Percentiles rank a stretch among this genome's conserved stretches.
phyloP scores from a whole-genome alignment of 2,329 filamentous ascomycete genomes.

The Polychaeton citri region DNA sequence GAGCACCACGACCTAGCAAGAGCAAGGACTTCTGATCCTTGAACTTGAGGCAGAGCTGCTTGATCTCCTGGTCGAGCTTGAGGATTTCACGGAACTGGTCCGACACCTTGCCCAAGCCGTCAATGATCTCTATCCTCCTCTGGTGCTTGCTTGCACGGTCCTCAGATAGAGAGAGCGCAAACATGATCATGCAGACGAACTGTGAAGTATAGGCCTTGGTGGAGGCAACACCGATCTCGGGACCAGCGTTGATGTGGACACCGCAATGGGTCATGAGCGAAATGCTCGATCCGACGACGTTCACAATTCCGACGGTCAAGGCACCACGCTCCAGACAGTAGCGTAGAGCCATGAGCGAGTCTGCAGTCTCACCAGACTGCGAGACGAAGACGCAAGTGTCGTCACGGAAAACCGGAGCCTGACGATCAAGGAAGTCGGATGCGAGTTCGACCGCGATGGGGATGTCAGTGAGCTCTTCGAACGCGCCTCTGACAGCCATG shows the following conservation, averaged over 20 bases:
- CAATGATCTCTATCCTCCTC: constrained; percentile 90
- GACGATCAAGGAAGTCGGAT: constrained; percentile 92
- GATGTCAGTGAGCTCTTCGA: constrained; percentile 96
- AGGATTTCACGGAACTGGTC: constrained; percentile 86
- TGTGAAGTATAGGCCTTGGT: constrained; percentile 99
- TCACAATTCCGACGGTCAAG: constrained; percentile 94
- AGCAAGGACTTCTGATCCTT: constrained; percentile 95
- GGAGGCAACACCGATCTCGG: constrained; percentile 96
- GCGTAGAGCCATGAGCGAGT: constrained; percentile 90
- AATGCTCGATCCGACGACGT: constrained; percentile 96
- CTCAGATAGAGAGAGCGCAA: constrained; percentile 88
- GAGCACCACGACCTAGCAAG: constrained; percentile 83
- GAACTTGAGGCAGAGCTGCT: constrained; percentile 86
- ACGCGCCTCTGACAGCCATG: constrained; percentile 96
- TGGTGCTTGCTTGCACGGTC: constrained; percentile 90
- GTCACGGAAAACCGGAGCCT: constrained; percentile 97
- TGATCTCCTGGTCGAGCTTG: constrained; percentile 84
- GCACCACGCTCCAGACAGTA: constrained; percentile 98
- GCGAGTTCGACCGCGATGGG: constrained; percentile 94
- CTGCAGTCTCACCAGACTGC: constrained; percentile 95
- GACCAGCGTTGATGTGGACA: constrained; percentile 98
- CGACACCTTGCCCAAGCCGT: constrained; percentile 76
- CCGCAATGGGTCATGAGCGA: constrained; percentile 97
- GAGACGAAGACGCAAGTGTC: constrained; percentile 98
- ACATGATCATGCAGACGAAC: constrained; percentile 99